phyloP scores from a whole-genome alignment of 2,329 filamentous ascomycete species.

The Aureobasidium sp. region DNA sequence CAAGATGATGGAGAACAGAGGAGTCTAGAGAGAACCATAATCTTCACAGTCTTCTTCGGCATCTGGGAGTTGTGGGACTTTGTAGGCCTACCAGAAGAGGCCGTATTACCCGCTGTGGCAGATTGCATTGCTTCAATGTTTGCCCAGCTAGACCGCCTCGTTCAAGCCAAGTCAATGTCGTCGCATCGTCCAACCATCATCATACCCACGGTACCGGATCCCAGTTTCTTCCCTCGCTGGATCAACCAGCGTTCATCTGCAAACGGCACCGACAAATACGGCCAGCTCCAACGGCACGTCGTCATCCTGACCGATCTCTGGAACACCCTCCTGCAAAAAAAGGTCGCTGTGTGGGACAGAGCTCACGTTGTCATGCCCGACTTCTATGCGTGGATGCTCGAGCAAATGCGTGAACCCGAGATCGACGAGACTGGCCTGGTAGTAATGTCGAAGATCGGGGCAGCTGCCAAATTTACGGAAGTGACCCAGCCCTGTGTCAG shows the following conservation, averaged over 20 bases:
- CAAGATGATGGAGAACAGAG: not conserved
- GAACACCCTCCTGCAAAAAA: conserved; percentile 2
- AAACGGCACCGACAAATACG: conserved; percentile 7
- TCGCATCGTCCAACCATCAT: conserved; percentile 2
- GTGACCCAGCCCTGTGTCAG: conserved; percentile 12
- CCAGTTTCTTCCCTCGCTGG: conserved; percentile 14
- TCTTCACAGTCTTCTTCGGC: conserved; percentile 15
- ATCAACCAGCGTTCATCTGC: conserved; percentile 4
- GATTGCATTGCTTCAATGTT: conserved; percentile 11
- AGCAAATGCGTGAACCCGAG: conserved; percentile 13
- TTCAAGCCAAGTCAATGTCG: not conserved
- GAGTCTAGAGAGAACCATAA: not conserved
- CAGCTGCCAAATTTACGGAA: conserved; percentile 4
- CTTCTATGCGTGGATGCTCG: conserved; percentile 13
- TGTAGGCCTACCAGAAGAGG: not conserved
- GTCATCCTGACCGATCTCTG: conserved; percentile 14
- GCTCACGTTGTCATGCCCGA: conserved; percentile 14
- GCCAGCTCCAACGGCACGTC: conserved; percentile 14
- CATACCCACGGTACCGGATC: conserved; percentile 15
- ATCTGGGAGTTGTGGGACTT: conserved; percentile 14
- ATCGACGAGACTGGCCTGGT: conserved; percentile 3
- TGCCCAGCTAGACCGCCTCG: conserved; percentile 12
- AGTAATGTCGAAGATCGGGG: not conserved
- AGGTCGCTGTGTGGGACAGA: not conserved
- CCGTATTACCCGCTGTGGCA: not conserved